Percentiles rank a stretch among this genome's conserved stretches.
phyloP scores from a whole-genome alignment of 2,329 filamentous ascomycete genomes.

The Didymella exigua region DNA sequence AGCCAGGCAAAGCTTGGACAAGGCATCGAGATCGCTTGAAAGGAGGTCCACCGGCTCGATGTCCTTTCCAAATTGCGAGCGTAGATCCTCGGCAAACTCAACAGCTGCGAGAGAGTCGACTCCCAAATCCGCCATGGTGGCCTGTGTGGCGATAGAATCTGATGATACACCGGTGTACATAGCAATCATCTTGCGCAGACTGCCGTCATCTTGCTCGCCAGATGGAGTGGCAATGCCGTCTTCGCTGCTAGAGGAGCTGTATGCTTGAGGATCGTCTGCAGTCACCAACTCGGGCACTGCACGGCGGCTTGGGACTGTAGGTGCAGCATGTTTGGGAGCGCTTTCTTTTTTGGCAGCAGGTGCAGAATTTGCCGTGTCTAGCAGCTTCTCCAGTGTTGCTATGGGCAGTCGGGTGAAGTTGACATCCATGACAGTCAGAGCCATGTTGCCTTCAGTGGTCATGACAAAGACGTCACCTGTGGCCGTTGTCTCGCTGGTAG shows the following conservation, averaged over 20 bases:
- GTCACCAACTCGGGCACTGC: background rate
- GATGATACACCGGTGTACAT: conserved; percentile 17
- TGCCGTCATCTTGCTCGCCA: background rate
- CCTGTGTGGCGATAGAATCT: conserved; percentile 7
- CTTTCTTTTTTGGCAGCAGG: background rate
- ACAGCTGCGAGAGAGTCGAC: background rate
- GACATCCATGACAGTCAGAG: conserved; percentile 16
- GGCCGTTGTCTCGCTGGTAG: conserved; percentile 3
- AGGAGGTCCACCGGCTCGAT: background rate
- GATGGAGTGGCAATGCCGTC: background rate
- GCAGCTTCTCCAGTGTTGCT: conserved; percentile 14
- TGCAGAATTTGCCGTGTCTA: background rate
- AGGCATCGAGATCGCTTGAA: background rate
- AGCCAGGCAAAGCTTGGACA: background rate
- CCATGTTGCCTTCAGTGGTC: conserved; percentile 1
- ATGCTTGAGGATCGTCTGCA: background rate
- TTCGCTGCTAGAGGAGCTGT: background rate
- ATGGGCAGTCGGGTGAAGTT: conserved; percentile 22
- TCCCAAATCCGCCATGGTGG: conserved; percentile 5
- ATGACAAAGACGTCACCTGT: conserved; percentile 23
- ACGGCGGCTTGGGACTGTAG: background rate
- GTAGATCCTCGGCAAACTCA: background rate
- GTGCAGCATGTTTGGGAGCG: background rate
- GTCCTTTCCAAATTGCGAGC: background rate
- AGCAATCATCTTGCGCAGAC: conserved; percentile 11